These are phyloP conservation scores for Lactarius sp. DNA, from an alignment of 768 basidiomycete genomes.

Conservation along the genomic window DNA sequence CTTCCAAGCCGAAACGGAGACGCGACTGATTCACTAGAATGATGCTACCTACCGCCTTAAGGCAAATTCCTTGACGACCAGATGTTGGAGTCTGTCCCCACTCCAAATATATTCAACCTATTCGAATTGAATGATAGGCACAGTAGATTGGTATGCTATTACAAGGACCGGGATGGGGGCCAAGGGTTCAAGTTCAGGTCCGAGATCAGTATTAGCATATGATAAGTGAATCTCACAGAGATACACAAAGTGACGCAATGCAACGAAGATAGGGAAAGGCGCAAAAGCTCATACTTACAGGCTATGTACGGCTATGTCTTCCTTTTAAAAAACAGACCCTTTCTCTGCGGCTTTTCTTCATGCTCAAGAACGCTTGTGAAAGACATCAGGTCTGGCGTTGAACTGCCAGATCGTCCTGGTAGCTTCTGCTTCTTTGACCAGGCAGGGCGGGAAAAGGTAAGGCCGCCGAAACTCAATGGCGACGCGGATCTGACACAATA, in stretches of 20 bases:
- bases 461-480: slow-evolving; percentile 7
- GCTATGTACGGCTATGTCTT: background rate
- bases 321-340: slow-evolving; percentile 8
- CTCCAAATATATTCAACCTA: too few species aligned
- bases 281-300: background rate
- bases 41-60: too few species aligned
- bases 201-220: too few species aligned
- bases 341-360: slow-evolving; percentile 16
- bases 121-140: too few species aligned
- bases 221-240: background rate
- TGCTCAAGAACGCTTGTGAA: background rate
- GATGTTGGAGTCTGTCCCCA: too few species aligned
- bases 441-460: slow-evolving; percentile 8
- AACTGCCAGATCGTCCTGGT: slow-evolving; percentile 2
- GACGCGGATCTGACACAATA: background rate
- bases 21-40: too few species aligned
- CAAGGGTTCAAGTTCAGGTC: too few species aligned
- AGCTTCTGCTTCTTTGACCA: slow-evolving; percentile 17
- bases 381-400: slow-evolving; percentile 9
- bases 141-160: too few species aligned
- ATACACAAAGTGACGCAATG: background rate
- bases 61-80: too few species aligned
- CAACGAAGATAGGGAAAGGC: background rate
- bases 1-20: too few species aligned
- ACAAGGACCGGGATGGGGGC: too few species aligned